Evolutionary conservation across 1,139 yeast genomes (phyloP), one percentile per base, ranked within the genome.

Genomic region (Hansenula sp.): DNA sequence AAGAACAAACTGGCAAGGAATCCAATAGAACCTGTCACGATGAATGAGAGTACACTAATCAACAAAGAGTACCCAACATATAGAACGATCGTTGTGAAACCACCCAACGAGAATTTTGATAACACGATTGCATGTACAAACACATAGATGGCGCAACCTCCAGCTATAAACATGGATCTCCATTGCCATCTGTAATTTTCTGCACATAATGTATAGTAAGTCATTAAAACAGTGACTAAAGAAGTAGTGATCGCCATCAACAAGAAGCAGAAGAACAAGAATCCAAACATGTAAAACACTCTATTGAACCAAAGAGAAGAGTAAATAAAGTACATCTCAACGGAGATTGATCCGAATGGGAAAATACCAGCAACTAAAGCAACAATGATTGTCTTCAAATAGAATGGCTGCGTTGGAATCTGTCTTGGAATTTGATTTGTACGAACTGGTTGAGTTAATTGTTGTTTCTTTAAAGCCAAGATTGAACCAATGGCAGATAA

Each of bases 161-260:
- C 98, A 27, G 96, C 94, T 48, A 90, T 76, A 58, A 84, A 77
- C 57, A 91, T 74, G 10, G 96, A 80, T 63, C 91, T 82, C 99
- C 99, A 93, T 62, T 90, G 97, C 99, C 99, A 93, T 64, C 82
- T 81, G 71, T 94, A 91, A 65, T 93, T 88, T 62, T 93, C 99
- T 38, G 90, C 73, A 61, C 96, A 89, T 52, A 94, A 75, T 11
- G 91, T 77, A 70, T 87, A 86, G 67, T 93, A 93, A 33, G 87
- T 79, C 70, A 90, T 77, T 56, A 93, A 72, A 18, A 90, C 71
- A 0, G 96, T 84, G 37, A 90, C 90, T 51, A 93, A 74, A 17
- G 87, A 75, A 8, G 96, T 85, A 11, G 97, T 90, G 57, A 86
- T 61, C 15, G 88, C 70, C 89, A 90, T 85, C 60, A 93, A 73